Base-by-base conservation (phyloP, 352 stramenopile genomes). In the Pythium plurisporium region DNA sequence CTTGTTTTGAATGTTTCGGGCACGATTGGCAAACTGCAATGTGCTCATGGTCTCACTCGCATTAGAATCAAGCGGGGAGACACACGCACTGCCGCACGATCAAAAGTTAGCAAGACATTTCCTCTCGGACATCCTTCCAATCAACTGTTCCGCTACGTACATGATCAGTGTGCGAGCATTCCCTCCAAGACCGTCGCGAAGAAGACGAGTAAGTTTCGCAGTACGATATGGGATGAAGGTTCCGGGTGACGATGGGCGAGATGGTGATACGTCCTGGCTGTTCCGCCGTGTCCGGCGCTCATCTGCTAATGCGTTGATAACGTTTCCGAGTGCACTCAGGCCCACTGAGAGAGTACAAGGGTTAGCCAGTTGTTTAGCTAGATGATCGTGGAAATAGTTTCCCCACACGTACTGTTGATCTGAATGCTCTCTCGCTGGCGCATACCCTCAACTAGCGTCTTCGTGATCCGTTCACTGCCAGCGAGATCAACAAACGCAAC, bases 1-100 rank as follows among this genome's bases (percentile, higher is more conserved):
- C 46, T 89, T 89, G 68, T 91, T 93, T 42, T 90, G 76, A 47
- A 91, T 91, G 49, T 77, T 86, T 1, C 78, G 65, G 9, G 74
- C 80, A 25, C 82, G 72, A 41, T 91, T 88, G 14, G 80, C 82
- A 30, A 90, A 93, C 46, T 89, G 76, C 12, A 93, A 64, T 0
- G 82, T 93, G 43, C 58, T 78, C 9, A 89, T 59, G 0, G 74
- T 90, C 55, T 93, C 82, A 23, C 67, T 70, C 1, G 70, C 64
- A 22, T 90, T 84, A 0, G 59, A 61, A 11, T 61, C 46, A 2
- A 76, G 56, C 3, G 82, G 74, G 3, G 82, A 91, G 8, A 93
- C 65, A 26, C 82, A 93, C 0, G 82, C 82, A 31, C 82, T 93
- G 43, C 27, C 26, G 4, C 48, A 48, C 47, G 23, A 27, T 51